These are phyloP conservation scores for Triticum dicoccoides DNA, from an alignment of 176 grass and related monocot genomes.

Conservation along the genomic window DNA sequence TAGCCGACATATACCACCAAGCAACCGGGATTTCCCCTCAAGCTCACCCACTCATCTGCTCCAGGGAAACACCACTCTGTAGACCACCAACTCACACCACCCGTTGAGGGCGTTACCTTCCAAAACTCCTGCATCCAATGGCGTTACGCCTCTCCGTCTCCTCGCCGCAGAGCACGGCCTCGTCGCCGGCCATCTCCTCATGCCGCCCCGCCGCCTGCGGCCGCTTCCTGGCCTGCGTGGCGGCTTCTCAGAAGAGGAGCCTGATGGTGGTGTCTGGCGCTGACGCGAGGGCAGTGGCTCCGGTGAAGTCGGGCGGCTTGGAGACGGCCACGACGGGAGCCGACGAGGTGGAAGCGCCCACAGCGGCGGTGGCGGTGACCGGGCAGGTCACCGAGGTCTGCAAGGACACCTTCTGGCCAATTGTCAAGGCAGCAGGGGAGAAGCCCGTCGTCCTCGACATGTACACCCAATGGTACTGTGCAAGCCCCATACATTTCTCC, in stretches of 20 bases:
- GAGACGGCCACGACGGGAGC: conserved; percentile 45
- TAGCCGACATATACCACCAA: conserved; percentile 29
- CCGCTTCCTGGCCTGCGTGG: conserved; percentile 30
- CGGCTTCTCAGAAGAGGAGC: conserved; percentile 34
- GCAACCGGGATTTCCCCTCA: conserved; percentile 33
- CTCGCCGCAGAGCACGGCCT: conserved; percentile 45
- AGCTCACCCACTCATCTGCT: conserved; percentile 38
- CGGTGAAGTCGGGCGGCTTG: conserved; percentile 49
- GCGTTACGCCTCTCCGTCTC: conserved; percentile 67
- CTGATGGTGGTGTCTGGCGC: conserved; percentile 13
- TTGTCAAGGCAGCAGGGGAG: conserved; percentile 69
- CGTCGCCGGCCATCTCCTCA: conserved; percentile 53
- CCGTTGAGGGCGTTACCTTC: conserved; percentile 1
- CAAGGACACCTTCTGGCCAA: conserved; percentile 98
- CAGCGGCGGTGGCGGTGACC: conserved; percentile 39
- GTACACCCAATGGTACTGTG: conserved; percentile 93
- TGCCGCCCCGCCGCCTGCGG: conserved; percentile 32
- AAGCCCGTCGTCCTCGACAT: conserved; percentile 93
- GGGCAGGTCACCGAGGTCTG: conserved; percentile 82
- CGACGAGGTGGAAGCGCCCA: conserved; percentile 19
- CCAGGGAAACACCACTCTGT: not conserved
- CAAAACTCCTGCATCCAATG: conserved; percentile 50
- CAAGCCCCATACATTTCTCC: not conserved
- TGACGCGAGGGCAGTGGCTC: conserved; percentile 17
- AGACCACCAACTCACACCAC: conserved; percentile 7